Percentiles rank a stretch among this genome's conserved stretches.
phyloP scores from a whole-genome alignment of 352 stramenopile species.

The Thalassiosira mediterranea region DNA sequence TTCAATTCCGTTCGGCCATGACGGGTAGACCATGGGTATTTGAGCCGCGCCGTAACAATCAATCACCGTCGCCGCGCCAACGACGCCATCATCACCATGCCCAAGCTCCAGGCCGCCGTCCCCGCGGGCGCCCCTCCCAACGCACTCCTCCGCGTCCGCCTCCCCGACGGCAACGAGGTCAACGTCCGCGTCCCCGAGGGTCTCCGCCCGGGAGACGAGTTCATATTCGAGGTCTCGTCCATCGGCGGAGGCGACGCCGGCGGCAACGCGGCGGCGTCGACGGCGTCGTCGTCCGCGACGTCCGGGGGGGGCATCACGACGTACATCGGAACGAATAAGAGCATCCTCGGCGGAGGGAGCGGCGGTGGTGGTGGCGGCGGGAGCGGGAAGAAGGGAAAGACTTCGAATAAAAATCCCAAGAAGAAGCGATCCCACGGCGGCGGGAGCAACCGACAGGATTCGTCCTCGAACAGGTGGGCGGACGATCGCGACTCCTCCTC shows the following conservation, averaged over 20 bases:
- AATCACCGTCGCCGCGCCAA: too few species aligned
- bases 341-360: too few species aligned
- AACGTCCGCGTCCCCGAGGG: conserved; percentile 57
- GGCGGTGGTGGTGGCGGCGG: neutral
- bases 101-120: conserved; percentile 40
- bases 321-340: too few species aligned
- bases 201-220: conserved; percentile 49
- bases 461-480: too few species aligned
- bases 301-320: neutral
- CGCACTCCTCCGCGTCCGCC: conserved; percentile 46
- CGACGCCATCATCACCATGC: too few species aligned
- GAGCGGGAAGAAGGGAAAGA: neutral
- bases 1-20: too few species aligned
- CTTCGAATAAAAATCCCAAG: conserved; percentile 29
- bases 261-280: neutral
- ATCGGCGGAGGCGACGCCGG: neutral
- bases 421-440: too few species aligned
- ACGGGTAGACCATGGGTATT: too few species aligned
- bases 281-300: too few species aligned
- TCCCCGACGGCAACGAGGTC: conserved; percentile 61
- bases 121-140: conserved; percentile 21
- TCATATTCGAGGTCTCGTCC: conserved; percentile 59
- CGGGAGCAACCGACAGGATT: too few species aligned
- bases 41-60: too few species aligned
- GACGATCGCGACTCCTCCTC: too few species aligned